Percentiles rank a stretch among this genome's conserved stretches.
Evolutionary conservation across 108 stramenopile genomes (phyloP).

Genomic region (Cyclotella sp.): DNA sequence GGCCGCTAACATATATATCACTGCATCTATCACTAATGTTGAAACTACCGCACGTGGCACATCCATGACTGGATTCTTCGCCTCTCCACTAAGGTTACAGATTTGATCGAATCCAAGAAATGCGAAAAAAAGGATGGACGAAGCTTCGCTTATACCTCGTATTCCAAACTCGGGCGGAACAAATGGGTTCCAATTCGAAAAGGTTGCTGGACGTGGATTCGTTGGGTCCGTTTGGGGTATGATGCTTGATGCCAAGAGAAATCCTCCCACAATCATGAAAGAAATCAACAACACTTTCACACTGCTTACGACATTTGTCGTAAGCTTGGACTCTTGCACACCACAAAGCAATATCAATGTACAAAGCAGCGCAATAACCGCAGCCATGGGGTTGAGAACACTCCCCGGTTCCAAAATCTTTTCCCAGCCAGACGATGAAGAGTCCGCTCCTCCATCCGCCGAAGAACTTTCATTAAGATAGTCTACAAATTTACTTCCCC

Average conservation of each 20-base stretch:
- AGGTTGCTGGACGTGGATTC: constrained; percentile 34
- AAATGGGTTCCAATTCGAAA: constrained; percentile 44
- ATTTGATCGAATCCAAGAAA: constrained; percentile 92
- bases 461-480: constrained; percentile 51
- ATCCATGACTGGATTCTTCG: constrained; percentile 74
- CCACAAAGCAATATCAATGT: constrained; percentile 68
- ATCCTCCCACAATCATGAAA: constrained; percentile 86
- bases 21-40: constrained; percentile 71
- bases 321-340: constrained; percentile 71
- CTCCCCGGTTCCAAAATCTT: constrained; percentile 31
- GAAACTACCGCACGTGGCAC: constrained; percentile 79
- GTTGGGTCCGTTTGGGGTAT: constrained; percentile 14
- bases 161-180: constrained; percentile 52
- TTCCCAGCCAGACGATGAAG: neutral
- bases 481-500: constrained; percentile 88
- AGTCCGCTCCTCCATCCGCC: neutral
- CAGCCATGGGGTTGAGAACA: constrained; percentile 69
- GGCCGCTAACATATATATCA: constrained; percentile 73
- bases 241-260: constrained; percentile 42
- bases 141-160: constrained; percentile 51
- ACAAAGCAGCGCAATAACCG: constrained; percentile 56
- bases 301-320: constrained; percentile 79
- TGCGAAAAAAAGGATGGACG: constrained; percentile 78
- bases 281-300: constrained; percentile 68
- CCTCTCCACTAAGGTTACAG: constrained; percentile 79